These are phyloP conservation scores for Mesembryanthemum crystallinum DNA, from an alignment of 148 eudicot species.

Conservation along the genomic window DNA sequence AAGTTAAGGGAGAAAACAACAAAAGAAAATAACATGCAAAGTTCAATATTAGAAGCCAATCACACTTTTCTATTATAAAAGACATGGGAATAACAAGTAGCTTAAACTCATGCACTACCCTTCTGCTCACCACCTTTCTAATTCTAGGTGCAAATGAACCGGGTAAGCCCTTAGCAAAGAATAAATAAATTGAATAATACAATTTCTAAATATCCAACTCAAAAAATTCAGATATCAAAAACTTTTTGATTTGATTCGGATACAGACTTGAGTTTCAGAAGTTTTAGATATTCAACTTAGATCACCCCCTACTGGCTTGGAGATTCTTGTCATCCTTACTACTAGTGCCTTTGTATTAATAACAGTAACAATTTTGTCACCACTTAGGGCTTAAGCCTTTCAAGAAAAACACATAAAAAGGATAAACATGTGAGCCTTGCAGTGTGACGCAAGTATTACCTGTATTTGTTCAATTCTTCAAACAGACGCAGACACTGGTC, in stretches of 20 bases:
- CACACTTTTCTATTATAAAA: background rate
- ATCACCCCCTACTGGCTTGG: background rate
- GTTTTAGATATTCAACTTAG: background rate
- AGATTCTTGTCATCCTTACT: background rate
- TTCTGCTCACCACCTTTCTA: background rate
- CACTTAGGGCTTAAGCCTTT: background rate
- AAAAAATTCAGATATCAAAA: no score
- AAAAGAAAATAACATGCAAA: no score
- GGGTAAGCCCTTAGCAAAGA: no score
- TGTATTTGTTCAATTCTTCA: constrained; percentile 85
- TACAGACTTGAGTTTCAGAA: no score
- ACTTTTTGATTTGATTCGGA: no score
- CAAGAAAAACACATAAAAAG: background rate
- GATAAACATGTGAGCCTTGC: background rate
- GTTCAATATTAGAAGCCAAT: background rate
- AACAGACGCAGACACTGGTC: constrained; percentile 69
- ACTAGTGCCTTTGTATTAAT: background rate
- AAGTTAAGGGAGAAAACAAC: no score
- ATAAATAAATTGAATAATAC: no score
- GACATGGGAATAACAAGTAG: background rate
- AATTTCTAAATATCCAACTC: no score
- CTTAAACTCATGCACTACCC: background rate
- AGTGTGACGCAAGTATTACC: constrained; percentile 38
- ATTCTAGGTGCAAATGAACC: background rate
- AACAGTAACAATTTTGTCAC: constrained; percentile 1